Base-by-base conservation (phyloP, 306 rosid species). In the Oemleria cerasiformis region DNA sequence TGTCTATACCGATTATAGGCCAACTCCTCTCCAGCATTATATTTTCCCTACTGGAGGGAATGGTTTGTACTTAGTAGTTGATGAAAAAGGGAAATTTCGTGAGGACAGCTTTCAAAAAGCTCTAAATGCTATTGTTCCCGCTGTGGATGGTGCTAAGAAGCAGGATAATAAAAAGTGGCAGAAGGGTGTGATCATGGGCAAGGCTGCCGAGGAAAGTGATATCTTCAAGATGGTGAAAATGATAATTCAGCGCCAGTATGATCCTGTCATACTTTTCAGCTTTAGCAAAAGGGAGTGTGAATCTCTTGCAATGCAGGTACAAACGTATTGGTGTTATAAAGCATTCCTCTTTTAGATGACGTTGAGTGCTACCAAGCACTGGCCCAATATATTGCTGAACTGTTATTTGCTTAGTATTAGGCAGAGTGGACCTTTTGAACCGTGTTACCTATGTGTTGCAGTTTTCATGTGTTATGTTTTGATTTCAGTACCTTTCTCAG, bases 261-360 rank as follows among this genome's bases (percentile, higher is more conserved):
- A 94, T 68, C 98, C 98, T 10, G 96, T 94, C 49, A 94, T 94
- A 83, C 86, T 91, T 56, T 94, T 94, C 85, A 86, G 97, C 83
- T 94, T 94, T 78, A 94, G 98, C 92, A 94, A 91, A 87, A 86
- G 90, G 80, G 98, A 94, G 77, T 94, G 98, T 49, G 98, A 94
- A 63, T 60, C 79, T 77, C 98, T 91, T 70, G 98, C 98, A 54
- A 88, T 91, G 98, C 98, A 94, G 98, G 98, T 94, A 71, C 65
- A 47, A 64, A 63, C n/a, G 60, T 53, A 58, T 25, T 63, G 4
- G 36, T 68, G 25, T 9, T 64, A 48, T 70, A 25, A 34, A 58
- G 14, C 57, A 34, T 62, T 34, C 40, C 34, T 53, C 51, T 68
- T 56, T 65, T 4, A 43, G 43, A 40, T 42, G 4, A 7, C 13